Evolutionary conservation across 352 stramenopile genomes (phyloP), one percentile per base, ranked within the genome.

Genomic region (Stramenopiles sp.): DNA sequence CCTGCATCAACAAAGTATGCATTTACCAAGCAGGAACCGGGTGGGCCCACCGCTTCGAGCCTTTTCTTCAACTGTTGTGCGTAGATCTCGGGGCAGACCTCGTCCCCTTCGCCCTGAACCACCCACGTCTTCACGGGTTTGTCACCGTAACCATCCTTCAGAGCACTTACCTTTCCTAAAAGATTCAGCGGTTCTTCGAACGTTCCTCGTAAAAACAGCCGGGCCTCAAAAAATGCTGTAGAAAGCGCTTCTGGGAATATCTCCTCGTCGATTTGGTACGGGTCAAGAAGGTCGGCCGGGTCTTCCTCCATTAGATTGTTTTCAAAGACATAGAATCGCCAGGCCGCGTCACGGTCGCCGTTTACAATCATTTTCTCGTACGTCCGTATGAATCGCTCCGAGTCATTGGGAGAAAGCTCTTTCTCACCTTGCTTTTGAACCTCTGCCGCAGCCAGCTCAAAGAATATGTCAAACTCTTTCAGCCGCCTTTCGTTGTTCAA

Each of bases 321-420:
- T 53, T 53, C 43, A 25, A 53, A 53, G 43, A 53, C 43, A 25
- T 53, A 53, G 43, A 53, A 53, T 53, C 43, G 12, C 43, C 43
- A 53, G 12, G 43, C 43, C 12, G 25, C 12, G 25, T 53, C 43
- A 18, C 43, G 12, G 43, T 53, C 25, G 12, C 43, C 43, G 12
- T 53, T 53, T 53, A 53, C 25, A 18, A 53, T 53, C 43, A 53
- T 53, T 53, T 25, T 53, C 43, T 53, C 43, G 25, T 53, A 53
- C 12, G 25, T 25, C 43, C 43, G 43, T 53, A 53, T 53, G 25
- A 53, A 53, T 53, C 25, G 12, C 25, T 53, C 43, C 12, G 43
- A 53, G 25, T 53, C 43, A 53, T 53, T 53, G 43, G 43, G 43
- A 25, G 12, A 12, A 53, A 53, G 43, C 12, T 53, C 25, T 18